Percentiles rank a stretch among this genome's conserved stretches.
Conservation (phyloP, 805 yeast genomes). For the Millerozyma miso region DNA sequence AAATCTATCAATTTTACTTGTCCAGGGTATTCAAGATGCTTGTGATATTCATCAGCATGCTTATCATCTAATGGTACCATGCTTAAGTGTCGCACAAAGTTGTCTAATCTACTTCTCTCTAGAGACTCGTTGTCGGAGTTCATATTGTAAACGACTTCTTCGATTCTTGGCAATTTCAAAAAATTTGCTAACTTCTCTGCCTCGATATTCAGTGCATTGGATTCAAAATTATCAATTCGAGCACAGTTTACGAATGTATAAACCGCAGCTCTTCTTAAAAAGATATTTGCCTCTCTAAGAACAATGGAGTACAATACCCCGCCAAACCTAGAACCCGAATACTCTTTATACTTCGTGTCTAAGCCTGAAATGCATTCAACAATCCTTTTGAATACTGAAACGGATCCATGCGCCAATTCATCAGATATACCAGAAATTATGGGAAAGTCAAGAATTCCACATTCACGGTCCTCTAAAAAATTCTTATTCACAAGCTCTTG, state of each 20-base stretch:
- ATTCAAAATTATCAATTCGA: slow-evolving; percentile 28
- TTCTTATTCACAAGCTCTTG: slow-evolving; percentile 24
- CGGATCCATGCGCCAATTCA: slow-evolving; percentile 16
- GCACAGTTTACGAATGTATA: slow-evolving; percentile 54
- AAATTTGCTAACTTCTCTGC: slow-evolving; percentile 50
- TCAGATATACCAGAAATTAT: slow-evolving; percentile 18
- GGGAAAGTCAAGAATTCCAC: slow-evolving; percentile 36
- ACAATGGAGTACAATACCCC: slow-evolving; percentile 49
- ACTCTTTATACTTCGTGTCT: slow-evolving; percentile 1
- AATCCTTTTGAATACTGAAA: slow-evolving; percentile 19
- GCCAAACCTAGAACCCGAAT: slow-evolving; percentile 25
- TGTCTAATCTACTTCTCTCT: slow-evolving; percentile 22
- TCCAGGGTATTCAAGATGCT: slow-evolving; percentile 59
- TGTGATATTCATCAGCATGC: slow-evolving; percentile 12
- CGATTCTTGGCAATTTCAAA: slow-evolving; percentile 43
- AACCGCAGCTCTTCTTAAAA: slow-evolving; percentile 58
- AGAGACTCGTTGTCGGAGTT: slow-evolving; percentile 6
- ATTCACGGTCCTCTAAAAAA: slow-evolving; percentile 19
- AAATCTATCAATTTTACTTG: slow-evolving; percentile 54
- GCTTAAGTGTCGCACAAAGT: slow-evolving; percentile 15
- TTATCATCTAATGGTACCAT: slow-evolving; percentile 1
- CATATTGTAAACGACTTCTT: slow-evolving; percentile 17
- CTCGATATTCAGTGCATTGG: slow-evolving; percentile 32
- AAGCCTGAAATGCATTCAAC: slow-evolving; percentile 4
- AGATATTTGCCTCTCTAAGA: slow-evolving; percentile 57